These are phyloP conservation scores for Silene uniflora DNA, from an alignment of 148 eudicot genomes.

Conservation along the genomic window DNA sequence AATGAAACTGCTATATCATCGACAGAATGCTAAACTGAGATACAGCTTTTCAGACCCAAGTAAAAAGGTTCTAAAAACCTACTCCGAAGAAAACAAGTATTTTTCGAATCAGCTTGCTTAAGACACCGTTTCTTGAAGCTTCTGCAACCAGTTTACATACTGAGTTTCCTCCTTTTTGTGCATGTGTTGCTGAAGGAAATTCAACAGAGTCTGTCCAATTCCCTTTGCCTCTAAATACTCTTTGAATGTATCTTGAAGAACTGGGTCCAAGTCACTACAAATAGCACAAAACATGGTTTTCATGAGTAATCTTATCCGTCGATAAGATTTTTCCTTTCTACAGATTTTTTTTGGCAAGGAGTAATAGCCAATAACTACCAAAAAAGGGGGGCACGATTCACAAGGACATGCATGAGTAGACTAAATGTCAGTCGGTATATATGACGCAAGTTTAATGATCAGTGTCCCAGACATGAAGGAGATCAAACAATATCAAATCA, in stretches of 20 bases:
- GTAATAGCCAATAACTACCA: too few relatives aligned
- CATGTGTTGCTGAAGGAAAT: slow-evolving; percentile 53
- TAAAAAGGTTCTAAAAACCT: neutral
- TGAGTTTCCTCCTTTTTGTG: slow-evolving; percentile 79
- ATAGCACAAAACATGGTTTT: neutral
- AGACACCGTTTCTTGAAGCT: slow-evolving; percentile 39
- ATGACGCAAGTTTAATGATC: neutral
- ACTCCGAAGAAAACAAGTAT: neutral
- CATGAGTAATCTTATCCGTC: neutral
- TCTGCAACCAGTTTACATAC: slow-evolving; percentile 72
- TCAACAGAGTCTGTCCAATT: slow-evolving; percentile 40
- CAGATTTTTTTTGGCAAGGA: neutral
- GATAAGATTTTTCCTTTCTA: too few relatives aligned
- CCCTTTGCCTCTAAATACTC: slow-evolving; percentile 62
- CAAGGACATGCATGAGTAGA: neutral
- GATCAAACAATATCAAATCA: neutral
- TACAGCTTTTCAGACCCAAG: neutral
- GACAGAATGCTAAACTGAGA: neutral
- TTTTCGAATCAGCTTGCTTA: slow-evolving; percentile 22
- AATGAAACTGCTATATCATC: neutral
- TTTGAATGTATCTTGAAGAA: slow-evolving; percentile 49
- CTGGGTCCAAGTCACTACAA: slow-evolving; percentile 55
- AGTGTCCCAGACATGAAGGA: neutral
- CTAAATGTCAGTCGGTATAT: neutral
- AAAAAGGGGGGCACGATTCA: neutral